Evolutionary conservation across 1,139 yeast genomes (phyloP), one percentile per base, ranked within the genome.

Genomic region (Diutina sp.): DNA sequence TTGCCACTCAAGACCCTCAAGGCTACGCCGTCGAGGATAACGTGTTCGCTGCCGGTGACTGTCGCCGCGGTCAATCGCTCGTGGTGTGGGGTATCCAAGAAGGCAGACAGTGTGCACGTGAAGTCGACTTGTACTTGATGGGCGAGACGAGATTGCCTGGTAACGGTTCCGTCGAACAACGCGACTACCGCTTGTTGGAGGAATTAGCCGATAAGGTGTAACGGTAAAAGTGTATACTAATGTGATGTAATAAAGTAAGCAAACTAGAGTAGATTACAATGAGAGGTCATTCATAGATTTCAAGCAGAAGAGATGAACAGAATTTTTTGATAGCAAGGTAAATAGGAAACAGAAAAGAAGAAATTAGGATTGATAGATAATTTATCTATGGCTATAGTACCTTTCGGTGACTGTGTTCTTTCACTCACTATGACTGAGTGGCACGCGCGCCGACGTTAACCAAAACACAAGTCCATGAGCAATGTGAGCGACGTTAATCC

Each of bases 41-140:
- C 65, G 68, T 90, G 61, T 93, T 90, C 69, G 90, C 97, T 57
- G 97, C 97, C 56, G 99, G 99, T 73, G 99, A 93, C 72, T 93
- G 98, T 76, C 87, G 99, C 78, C 86, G 99, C 74, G 99, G 99
- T 44, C 99, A 93, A 77, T 90, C 97, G 4, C 82, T 93, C 70
- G 95, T 93, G 69, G 99, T 93, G 58, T 93, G 99, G 98, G 99
- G 98, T 74, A 93, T 93, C 65, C 98, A 93, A 74, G 99, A 93
- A 75, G 99, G 99, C 64, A 85, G 98, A 76, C 97, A 93, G 73
- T 89, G 97, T 80, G 99, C 99, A 48, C 82, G 97, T 64, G 91
- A 89, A 65, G 95, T 93, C 60, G 99, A 93, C 68, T 72, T 77
- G 64, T 87, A 71, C 70, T 78, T 93, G 70, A 84, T 84, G 84